phyloP scores from a whole-genome alignment of 345 rosid genomes.

The Populus alba region DNA sequence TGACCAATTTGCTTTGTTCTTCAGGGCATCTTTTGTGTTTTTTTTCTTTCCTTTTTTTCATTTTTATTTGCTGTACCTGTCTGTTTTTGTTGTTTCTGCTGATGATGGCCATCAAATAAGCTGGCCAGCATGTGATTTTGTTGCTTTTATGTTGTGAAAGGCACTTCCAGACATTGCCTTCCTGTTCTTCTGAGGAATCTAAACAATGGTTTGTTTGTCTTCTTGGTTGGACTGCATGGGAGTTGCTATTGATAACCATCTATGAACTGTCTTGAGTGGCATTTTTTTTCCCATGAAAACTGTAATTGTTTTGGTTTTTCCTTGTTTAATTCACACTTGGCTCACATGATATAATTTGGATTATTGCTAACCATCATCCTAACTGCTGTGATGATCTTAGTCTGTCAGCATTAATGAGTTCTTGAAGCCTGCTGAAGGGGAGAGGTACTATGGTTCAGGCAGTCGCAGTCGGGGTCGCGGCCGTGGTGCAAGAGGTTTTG shows the following conservation, averaged over 20 bases:
- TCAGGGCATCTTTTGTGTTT: background rate
- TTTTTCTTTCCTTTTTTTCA: background rate
- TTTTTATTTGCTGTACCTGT: background rate
- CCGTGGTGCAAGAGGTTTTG: conserved; percentile 40
- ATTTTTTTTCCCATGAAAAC: background rate
- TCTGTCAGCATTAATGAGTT: conserved; percentile 65
- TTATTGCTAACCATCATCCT: background rate
- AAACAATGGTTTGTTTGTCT: background rate
- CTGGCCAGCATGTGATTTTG: background rate
- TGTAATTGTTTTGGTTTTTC: background rate
- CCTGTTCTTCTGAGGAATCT: background rate
- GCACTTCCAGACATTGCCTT: background rate
- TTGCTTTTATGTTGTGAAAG: background rate
- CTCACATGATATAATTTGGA: background rate
- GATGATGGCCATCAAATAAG: background rate
- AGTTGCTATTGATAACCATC: background rate
- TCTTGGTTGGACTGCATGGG: background rate
- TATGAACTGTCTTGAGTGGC: background rate
- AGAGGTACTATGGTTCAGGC: conserved; percentile 30
- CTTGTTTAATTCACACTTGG: background rate
- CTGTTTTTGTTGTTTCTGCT: background rate
- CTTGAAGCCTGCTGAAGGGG: conserved; percentile 69
- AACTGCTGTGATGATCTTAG: conserved; percentile 24
- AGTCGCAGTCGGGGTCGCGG: conserved; percentile 49
- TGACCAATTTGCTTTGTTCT: background rate